Conservation (phyloP, 2,329 filamentous ascomycete species). For the Aspergillus felis region DNA sequence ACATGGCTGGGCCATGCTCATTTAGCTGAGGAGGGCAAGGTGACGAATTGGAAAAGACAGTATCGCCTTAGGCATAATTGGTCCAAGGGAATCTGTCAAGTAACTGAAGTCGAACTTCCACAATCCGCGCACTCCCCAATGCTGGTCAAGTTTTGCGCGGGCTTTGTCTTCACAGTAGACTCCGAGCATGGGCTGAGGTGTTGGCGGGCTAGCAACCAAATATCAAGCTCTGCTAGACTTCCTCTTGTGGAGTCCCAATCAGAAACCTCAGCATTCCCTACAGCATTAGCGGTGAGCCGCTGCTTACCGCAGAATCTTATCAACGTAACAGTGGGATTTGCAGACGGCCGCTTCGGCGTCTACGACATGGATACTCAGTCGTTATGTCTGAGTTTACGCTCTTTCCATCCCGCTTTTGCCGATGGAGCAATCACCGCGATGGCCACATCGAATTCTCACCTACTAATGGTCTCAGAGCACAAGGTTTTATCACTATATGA, state of each 20-base stretch:
- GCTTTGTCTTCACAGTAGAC: constrained; percentile 75
- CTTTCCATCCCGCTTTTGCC: constrained; percentile 58
- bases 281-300: constrained; percentile 45
- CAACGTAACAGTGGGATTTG: constrained; percentile 65
- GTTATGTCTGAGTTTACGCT: constrained; percentile 47
- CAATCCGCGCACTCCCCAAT: constrained; percentile 55
- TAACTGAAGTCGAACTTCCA: constrained; percentile 69
- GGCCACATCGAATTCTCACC: constrained; percentile 69
- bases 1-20: constrained; percentile 61
- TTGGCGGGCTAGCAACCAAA: constrained; percentile 67
- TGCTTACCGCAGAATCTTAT: constrained; percentile 44
- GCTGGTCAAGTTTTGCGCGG: constrained; percentile 72
- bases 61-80: constrained; percentile 91
- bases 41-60: constrained; percentile 78
- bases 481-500: constrained; percentile 74
- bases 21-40: constrained; percentile 47
- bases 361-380: constrained; percentile 57
- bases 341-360: constrained; percentile 66
- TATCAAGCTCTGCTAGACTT: constrained; percentile 54
- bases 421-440: constrained; percentile 66
- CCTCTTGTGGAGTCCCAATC: constrained; percentile 24
- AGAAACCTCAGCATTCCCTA: constrained; percentile 66
- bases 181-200: constrained; percentile 65
- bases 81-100: constrained; percentile 74
- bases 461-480: constrained; percentile 71